Percentiles rank a stretch among this genome's conserved stretches.
These are phyloP conservation scores for Vararia minispora DNA, from an alignment of 768 basidiomycete species.

Conservation along the genomic window DNA sequence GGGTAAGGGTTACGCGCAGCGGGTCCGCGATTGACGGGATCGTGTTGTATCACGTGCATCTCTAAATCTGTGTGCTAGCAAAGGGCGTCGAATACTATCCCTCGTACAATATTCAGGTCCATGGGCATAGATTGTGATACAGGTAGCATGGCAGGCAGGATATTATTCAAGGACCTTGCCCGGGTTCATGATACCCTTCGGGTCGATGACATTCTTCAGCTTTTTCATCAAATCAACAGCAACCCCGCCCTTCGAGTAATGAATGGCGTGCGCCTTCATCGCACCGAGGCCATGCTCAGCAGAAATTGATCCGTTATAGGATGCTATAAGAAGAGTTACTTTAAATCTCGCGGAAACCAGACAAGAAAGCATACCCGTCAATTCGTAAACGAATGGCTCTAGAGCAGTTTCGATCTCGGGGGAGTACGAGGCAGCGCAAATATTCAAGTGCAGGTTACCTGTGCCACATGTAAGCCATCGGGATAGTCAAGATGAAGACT, in stretches of 20 bases:
- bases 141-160: not conserved
- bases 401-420: constrained; percentile 77
- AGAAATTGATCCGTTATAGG: constrained; percentile 82
- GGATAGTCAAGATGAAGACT: not conserved
- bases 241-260: constrained; percentile 71
- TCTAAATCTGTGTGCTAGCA: no score
- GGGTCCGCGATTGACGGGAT: no score
- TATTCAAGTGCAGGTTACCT: constrained; percentile 94
- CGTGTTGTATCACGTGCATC: no score
- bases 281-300: constrained; percentile 97
- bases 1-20: no score
- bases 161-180: constrained; percentile 53
- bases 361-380: constrained; percentile 52
- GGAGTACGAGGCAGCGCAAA: constrained; percentile 73
- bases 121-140: no score
- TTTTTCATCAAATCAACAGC: constrained; percentile 85
- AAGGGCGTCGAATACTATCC: no score
- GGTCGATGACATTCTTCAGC: constrained; percentile 85
- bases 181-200: constrained; percentile 87
- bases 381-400: constrained; percentile 92
- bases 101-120: no score
- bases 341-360: no score
- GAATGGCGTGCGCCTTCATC: constrained; percentile 86
- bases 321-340: constrained; percentile 33
- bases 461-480: constrained; percentile 3